A percentile compares a stretch with the other conserved stretches of the same genome.
Conservation (phyloP, 257 asterid genomes). For the Thymus mandschuricus region DNA sequence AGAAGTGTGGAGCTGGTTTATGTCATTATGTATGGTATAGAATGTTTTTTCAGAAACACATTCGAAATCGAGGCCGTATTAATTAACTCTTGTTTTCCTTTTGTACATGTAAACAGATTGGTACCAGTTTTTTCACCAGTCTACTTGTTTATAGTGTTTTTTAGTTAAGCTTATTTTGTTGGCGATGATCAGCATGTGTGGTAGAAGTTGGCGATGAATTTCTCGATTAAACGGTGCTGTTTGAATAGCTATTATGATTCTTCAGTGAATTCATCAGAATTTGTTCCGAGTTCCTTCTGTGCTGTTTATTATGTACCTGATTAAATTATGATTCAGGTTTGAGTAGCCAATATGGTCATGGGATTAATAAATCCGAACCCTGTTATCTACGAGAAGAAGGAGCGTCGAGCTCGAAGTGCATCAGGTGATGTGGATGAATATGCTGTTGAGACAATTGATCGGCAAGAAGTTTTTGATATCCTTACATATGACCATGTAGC, state of each 20-base stretch:
- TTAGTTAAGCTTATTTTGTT: too few species aligned
- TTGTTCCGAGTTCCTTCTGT: too few species aligned
- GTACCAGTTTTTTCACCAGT: too few species aligned
- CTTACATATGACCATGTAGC: slow-evolving; percentile 36
- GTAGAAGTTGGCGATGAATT: background rate
- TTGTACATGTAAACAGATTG: too few species aligned
- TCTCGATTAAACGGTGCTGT: slow-evolving; percentile 2
- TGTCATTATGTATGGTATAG: too few species aligned
- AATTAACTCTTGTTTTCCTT: too few species aligned
- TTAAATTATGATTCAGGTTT: background rate
- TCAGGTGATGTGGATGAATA: slow-evolving; percentile 62
- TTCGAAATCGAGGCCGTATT: too few species aligned
- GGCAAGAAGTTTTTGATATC: slow-evolving; percentile 88
- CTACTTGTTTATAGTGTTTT: too few species aligned
- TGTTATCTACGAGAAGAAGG: slow-evolving; percentile 70
- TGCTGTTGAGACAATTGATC: slow-evolving; percentile 70
- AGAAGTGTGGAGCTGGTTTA: too few species aligned
- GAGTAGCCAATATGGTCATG: background rate
- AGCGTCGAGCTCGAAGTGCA: slow-evolving; percentile 64
- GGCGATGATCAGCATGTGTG: background rate
- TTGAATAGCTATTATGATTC: background rate
- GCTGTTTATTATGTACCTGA: slow-evolving; percentile 19
- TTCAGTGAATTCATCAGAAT: slow-evolving; percentile 2
- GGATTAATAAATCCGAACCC: slow-evolving; percentile 89
- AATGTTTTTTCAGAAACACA: too few species aligned